These are phyloP conservation scores for Elsinoe ampelina DNA, from an alignment of 2,329 filamentous ascomycete species.

Conservation along the genomic window DNA sequence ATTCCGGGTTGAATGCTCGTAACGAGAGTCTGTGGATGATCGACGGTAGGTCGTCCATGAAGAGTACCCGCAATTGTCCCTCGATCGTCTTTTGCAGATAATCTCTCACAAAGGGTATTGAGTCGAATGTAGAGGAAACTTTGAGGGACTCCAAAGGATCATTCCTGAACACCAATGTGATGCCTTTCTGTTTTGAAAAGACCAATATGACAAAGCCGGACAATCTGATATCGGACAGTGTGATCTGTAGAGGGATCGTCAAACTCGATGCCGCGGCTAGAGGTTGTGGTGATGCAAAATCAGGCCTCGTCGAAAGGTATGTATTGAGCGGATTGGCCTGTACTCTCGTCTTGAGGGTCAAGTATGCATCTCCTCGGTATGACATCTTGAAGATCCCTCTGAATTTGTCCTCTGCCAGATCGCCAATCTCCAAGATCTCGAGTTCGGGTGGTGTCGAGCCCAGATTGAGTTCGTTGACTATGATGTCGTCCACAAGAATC, in stretches of 20 bases:
- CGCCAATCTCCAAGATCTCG: slow-evolving; percentile 95
- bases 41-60: slow-evolving; percentile 96
- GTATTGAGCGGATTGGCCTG: slow-evolving; percentile 97
- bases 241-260: slow-evolving; percentile 96
- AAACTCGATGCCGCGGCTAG: slow-evolving; percentile 83
- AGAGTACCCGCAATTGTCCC: slow-evolving; percentile 78
- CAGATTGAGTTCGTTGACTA: slow-evolving; percentile 94
- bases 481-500: too few relatives aligned
- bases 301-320: slow-evolving; percentile 81
- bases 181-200: slow-evolving; percentile 92
- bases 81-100: slow-evolving; percentile 96
- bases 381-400: slow-evolving; percentile 99
- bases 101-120: slow-evolving; percentile 94
- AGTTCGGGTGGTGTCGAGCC: slow-evolving; percentile 89
- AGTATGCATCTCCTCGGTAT: slow-evolving; percentile 87
- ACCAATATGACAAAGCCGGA: slow-evolving; percentile 97
- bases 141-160: slow-evolving; percentile 96
- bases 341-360: slow-evolving; percentile 91
- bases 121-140: slow-evolving; percentile 97
- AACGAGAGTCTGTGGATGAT: slow-evolving; percentile 91
- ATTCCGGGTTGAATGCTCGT: slow-evolving; percentile 81
- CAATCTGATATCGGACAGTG: slow-evolving; percentile 86
- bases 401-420: slow-evolving; percentile 93
- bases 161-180: slow-evolving; percentile 95
- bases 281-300: slow-evolving; percentile 83